A percentile compares a stretch with the other conserved stretches of the same genome.
Evolutionary conservation across 805 yeast genomes (phyloP).

Genomic region (Sungouiella thailandica): DNA sequence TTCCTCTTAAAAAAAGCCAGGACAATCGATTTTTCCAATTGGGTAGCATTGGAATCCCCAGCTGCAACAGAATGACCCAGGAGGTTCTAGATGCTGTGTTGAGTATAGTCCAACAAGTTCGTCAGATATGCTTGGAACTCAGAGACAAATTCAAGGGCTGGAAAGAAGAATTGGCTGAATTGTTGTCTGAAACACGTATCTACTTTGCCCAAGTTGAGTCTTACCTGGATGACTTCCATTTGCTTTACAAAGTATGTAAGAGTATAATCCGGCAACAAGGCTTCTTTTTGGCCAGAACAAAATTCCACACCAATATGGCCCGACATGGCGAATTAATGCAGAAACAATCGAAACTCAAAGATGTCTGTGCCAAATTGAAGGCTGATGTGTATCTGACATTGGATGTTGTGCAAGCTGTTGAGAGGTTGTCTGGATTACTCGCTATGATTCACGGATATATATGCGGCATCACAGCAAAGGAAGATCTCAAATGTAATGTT

Average conservation of each 20-base stretch:
- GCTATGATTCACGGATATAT: slow-evolving; percentile 8
- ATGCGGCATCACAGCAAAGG: slow-evolving; percentile 6
- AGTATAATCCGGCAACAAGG: neutral
- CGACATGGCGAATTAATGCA: neutral
- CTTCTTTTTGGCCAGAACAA: slow-evolving; percentile 1
- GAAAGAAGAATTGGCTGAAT: neutral
- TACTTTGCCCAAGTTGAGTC: too few species aligned
- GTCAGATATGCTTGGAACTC: neutral
- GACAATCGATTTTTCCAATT: neutral
- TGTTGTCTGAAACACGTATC: too few species aligned
- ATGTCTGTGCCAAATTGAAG: too few species aligned
- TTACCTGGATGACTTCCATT: neutral
- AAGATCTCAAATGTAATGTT: slow-evolving; percentile 9
- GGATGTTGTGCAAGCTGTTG: slow-evolving; percentile 8
- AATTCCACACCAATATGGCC: neutral
- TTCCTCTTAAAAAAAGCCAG: neutral
- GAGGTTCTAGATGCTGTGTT: neutral
- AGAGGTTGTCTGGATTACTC: slow-evolving; percentile 5
- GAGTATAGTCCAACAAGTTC: too few species aligned
- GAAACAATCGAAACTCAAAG: too few species aligned
- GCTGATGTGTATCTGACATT: too few species aligned
- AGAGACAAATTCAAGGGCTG: neutral
- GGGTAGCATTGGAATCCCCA: neutral
- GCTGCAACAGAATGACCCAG: neutral
- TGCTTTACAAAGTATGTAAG: neutral